phyloP scores from a whole-genome alignment of 495 filamentous ascomycete genomes.

The Neurospora sp. region DNA sequence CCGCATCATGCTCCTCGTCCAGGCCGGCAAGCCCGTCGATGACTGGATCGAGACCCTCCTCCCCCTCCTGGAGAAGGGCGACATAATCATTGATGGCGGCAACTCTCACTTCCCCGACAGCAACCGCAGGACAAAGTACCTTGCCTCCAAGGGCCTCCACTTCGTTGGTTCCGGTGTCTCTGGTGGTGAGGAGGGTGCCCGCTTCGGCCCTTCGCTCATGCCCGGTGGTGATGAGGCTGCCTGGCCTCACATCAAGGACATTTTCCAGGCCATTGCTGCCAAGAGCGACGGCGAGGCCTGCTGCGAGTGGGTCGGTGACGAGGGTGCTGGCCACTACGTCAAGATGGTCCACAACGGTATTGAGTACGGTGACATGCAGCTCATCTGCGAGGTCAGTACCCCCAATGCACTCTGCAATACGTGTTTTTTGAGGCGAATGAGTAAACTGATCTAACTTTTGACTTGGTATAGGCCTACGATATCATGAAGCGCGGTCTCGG shows the following conservation, averaged over 20 bases:
- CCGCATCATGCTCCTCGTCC: constrained; percentile 94
- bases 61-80: constrained; percentile 77
- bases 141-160: constrained; percentile 75
- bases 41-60: constrained; percentile 96
- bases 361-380: constrained; percentile 99
- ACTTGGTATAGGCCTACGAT: constrained; percentile 72
- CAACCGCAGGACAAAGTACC: constrained; percentile 88
- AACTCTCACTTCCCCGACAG: constrained; percentile 99
- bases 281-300: constrained; percentile 94
- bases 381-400: constrained; percentile 84
- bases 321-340: constrained; percentile 98
- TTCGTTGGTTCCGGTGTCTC: constrained; percentile 98
- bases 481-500: constrained; percentile 97
- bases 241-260: constrained; percentile 97
- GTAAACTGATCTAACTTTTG: neutral
- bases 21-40: constrained; percentile 95
- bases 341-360: constrained; percentile 99
- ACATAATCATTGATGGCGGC: constrained; percentile 98
- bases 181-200: constrained; percentile 97
- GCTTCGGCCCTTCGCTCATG: constrained; percentile 96
- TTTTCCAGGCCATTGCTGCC: constrained; percentile 94
- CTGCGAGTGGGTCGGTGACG: constrained; percentile 99
- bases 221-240: constrained; percentile 96
- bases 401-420: neutral
- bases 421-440: neutral